Percentiles rank a stretch among this genome's conserved stretches.
These are phyloP conservation scores for Rostrohypoxylon terebratum DNA, from an alignment of 495 filamentous ascomycete species.

Conservation along the genomic window DNA sequence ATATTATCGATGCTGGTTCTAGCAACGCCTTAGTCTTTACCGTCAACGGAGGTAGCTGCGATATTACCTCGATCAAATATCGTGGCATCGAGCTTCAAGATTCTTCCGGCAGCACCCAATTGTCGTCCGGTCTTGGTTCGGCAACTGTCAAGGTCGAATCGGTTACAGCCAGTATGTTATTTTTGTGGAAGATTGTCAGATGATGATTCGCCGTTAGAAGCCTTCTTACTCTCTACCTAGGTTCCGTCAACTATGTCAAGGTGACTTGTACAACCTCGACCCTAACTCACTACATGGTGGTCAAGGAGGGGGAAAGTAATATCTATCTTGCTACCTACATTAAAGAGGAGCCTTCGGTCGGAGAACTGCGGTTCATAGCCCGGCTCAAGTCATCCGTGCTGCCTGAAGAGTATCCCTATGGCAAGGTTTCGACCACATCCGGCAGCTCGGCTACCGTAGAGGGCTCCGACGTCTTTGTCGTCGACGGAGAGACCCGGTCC, in stretches of 20 bases:
- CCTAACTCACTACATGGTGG: slow-evolving; percentile 72
- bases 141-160: slow-evolving; percentile 66
- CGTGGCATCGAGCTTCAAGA: slow-evolving; percentile 69
- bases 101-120: slow-evolving; percentile 65
- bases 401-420: slow-evolving; percentile 66
- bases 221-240: slow-evolving; percentile 31
- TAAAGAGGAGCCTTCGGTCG: slow-evolving; percentile 67
- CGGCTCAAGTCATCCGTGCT: slow-evolving; percentile 68
- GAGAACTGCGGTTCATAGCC: slow-evolving; percentile 74
- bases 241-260: slow-evolving; percentile 66
- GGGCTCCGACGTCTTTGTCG: slow-evolving; percentile 72
- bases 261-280: slow-evolving; percentile 70
- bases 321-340: slow-evolving; percentile 75
- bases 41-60: slow-evolving; percentile 67
- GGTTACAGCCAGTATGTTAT: slow-evolving; percentile 46
- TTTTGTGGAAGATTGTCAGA: neutral
- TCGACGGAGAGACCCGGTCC: slow-evolving; percentile 70
- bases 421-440: slow-evolving; percentile 62
- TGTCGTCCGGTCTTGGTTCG: slow-evolving; percentile 70
- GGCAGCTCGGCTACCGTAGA: slow-evolving; percentile 65
- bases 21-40: slow-evolving; percentile 67
- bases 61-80: slow-evolving; percentile 72
- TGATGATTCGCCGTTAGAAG: slow-evolving; percentile 6
- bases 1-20: slow-evolving; percentile 67
- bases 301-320: slow-evolving; percentile 67